Conservation (phyloP, 1,139 yeast species). For the Pichia sp. region DNA sequence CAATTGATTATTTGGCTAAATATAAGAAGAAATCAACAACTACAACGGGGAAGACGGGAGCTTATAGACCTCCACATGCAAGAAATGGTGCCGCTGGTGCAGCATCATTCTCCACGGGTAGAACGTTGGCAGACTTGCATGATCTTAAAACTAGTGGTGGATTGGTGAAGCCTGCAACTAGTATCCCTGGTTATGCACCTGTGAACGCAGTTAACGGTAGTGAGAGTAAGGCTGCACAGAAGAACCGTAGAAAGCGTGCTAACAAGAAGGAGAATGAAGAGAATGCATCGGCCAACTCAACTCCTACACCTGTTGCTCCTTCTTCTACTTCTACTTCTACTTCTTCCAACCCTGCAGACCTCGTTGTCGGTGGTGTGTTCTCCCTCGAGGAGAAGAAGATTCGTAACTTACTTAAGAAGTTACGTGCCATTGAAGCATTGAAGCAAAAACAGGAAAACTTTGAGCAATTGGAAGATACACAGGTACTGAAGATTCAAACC, state of each 20-base stretch:
- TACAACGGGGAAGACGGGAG: conserved; percentile 25
- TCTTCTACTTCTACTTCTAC: conserved; percentile 1
- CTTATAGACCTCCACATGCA: conserved; percentile 18
- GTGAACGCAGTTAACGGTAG: too few relatives aligned
- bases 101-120: conserved; percentile 20
- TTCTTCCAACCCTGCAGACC: conserved; percentile 11
- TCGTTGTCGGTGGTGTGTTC: conserved; percentile 54
- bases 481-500: conserved; percentile 78
- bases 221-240: conserved; percentile 47
- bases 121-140: conserved; percentile 54
- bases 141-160: conserved; percentile 26
- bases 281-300: conserved; percentile 21
- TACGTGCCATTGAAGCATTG: conserved; percentile 86
- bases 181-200: conserved; percentile 31
- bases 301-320: too few relatives aligned
- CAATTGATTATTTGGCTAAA: conserved; percentile 44
- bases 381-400: conserved; percentile 86
- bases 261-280: conserved; percentile 35
- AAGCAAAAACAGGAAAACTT: conserved; percentile 81
- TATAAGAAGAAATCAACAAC: conserved; percentile 30
- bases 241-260: conserved; percentile 76
- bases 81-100: conserved; percentile 22
- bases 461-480: conserved; percentile 88
- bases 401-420: conserved; percentile 81
- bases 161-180: conserved; percentile 13